Base-by-base conservation (phyloP, 2,329 filamentous ascomycete species). In the Penicillium sp. region DNA sequence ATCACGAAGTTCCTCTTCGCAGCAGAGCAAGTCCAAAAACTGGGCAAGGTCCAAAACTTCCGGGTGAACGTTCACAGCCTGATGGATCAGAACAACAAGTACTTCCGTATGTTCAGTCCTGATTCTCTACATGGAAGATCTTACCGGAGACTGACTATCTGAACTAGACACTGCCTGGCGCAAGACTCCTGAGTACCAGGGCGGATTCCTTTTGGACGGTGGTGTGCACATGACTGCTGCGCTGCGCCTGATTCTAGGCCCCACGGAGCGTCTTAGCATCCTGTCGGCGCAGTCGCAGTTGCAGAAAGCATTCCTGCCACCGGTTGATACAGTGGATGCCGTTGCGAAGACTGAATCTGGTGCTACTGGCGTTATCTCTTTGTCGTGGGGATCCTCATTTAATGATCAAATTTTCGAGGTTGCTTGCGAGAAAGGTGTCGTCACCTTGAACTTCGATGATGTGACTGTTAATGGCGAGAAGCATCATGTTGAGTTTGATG, bases 131-230 rank as follows among this genome's bases (percentile, higher is more conserved):
- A 36, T 17, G 4, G 19, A 31, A 6, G 21, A 27, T 35, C 12
- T 10, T 19, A 33, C 27, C 19, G 8, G 23, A 39, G 57, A 51
- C 54, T 57, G n/a, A 65, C 48, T 19, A 19, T n/a, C 1, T 31
- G 8, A 17, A 51, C 36, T 42, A 65, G 61, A 64, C 41, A 62
- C 83, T 1, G 70, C 75, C 19, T 86, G 83, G 83, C 80, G 83
- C 39, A 84, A 84, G 68, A 76, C 66, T 17, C 83, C 83, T 0
- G 76, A 77, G 33, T 80, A 85, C 64, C 83, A 86, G 66, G 84
- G 83, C 21, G 84, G 84, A 0, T 86, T 86, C 60, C 62, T 86
- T 45, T 76, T 86, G 1, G 84, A 86, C 57, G 83, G 81, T 3
- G 83, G 84, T 2, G 79, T 86, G 17, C 84, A 86, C 63, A 81